Percentiles rank a stretch among this genome's conserved stretches.
Evolutionary conservation across 192 early-diverging fungal genomes (phyloP).

Genomic region (Coemansia sp.): DNA sequence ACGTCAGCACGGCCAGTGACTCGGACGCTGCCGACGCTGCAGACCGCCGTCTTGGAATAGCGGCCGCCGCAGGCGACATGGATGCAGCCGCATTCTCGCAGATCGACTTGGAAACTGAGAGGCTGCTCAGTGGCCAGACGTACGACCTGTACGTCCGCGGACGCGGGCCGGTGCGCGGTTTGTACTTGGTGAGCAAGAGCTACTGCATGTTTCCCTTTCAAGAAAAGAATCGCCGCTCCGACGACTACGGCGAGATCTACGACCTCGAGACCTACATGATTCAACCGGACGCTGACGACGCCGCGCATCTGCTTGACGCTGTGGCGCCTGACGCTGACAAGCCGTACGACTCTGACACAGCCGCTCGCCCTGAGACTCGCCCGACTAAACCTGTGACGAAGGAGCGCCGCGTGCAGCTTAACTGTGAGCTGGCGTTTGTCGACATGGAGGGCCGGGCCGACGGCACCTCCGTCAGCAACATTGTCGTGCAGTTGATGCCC

Average conservation of each 20-base stretch:
- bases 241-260: slow-evolving; percentile 91
- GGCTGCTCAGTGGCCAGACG: slow-evolving; percentile 53
- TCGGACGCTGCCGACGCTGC: slow-evolving; percentile 27
- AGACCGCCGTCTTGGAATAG: slow-evolving; percentile 46
- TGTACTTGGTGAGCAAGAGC: slow-evolving; percentile 78
- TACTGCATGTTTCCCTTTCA: slow-evolving; percentile 85
- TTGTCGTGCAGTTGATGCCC: slow-evolving; percentile 59
- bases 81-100: slow-evolving; percentile 39
- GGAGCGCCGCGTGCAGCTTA: slow-evolving; percentile 60
- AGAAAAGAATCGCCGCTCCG: slow-evolving; percentile 79
- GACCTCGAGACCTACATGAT: slow-evolving; percentile 60
- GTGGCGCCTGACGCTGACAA: slow-evolving; percentile 29
- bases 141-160: slow-evolving; percentile 88
- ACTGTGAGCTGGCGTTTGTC: slow-evolving; percentile 78
- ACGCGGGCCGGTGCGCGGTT: slow-evolving; percentile 63
- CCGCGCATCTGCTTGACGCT: slow-evolving; percentile 16
- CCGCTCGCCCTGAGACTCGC: slow-evolving; percentile 10
- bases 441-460: slow-evolving; percentile 93
- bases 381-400: slow-evolving; percentile 80
- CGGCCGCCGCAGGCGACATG: slow-evolving; percentile 57
- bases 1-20: slow-evolving; percentile 49
- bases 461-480: slow-evolving; percentile 80
- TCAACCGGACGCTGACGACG: slow-evolving; percentile 39
- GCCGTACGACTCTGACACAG: slow-evolving; percentile 24
- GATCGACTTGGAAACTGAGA: slow-evolving; percentile 54